phyloP scores from a whole-genome alignment of 768 basidiomycete genomes.

The Hericium coralloides region DNA sequence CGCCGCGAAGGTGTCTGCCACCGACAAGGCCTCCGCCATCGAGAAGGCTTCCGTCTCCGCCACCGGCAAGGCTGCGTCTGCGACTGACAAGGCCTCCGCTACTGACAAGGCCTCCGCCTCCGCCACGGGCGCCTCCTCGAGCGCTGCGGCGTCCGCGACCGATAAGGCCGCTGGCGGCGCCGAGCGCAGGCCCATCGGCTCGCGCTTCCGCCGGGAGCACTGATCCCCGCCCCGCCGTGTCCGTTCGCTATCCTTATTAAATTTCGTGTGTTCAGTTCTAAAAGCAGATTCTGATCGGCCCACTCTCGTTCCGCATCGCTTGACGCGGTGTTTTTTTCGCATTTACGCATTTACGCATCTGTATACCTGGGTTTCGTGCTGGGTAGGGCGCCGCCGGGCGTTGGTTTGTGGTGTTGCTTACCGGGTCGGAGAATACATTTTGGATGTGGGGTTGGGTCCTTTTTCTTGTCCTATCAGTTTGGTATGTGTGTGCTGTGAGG shows the following conservation, averaged over 20 bases:
- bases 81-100: background rate
- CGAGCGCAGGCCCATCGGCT: background rate
- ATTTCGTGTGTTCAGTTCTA: too few species aligned
- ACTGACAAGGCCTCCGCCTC: background rate
- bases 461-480: too few species aligned
- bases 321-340: too few species aligned
- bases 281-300: too few species aligned
- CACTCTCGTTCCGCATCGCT: too few species aligned
- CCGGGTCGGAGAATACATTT: too few species aligned
- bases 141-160: background rate
- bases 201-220: background rate
- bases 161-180: background rate
- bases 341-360: too few species aligned
- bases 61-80: background rate
- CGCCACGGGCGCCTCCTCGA: background rate
- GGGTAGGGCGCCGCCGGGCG: too few species aligned
- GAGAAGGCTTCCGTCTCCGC: background rate
- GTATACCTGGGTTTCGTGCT: too few species aligned
- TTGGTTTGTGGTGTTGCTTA: too few species aligned
- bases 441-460: too few species aligned
- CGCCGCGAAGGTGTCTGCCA: background rate
- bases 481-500: too few species aligned
- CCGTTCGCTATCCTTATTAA: background rate
- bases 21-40: background rate
- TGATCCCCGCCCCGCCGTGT: background rate